A percentile compares a stretch with the other conserved stretches of the same genome.
Conservation (phyloP, 2,329 filamentous ascomycete species). For the Clonostachys rhizophaga region DNA sequence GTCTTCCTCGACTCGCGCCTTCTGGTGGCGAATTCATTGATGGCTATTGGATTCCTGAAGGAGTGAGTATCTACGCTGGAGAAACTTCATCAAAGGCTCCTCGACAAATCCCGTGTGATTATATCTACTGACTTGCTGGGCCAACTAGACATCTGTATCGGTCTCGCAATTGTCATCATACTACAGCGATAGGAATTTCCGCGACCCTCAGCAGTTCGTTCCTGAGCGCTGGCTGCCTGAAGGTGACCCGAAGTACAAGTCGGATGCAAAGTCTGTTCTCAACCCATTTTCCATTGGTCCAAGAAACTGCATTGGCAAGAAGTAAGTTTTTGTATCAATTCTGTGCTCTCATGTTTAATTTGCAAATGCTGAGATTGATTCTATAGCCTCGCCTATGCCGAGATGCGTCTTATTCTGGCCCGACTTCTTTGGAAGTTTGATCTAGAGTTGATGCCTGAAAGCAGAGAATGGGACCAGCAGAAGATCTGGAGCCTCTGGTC, state of each 20-base stretch:
- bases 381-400: conserved; percentile 18
- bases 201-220: conserved; percentile 20
- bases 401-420: conserved; percentile 19
- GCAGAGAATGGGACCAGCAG: too few species aligned
- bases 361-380: too few species aligned
- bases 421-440: conserved; percentile 18
- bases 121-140: too few species aligned
- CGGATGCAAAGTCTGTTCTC: conserved; percentile 13
- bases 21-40: neutral
- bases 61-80: too few species aligned
- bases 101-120: too few species aligned
- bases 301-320: conserved; percentile 9
- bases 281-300: conserved; percentile 17
- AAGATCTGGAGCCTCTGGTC: too few species aligned
- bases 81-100: too few species aligned
- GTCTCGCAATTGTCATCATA: too few species aligned
- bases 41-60: neutral
- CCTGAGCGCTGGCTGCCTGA: conserved; percentile 27
- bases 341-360: too few species aligned
- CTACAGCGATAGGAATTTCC: conserved; percentile 13
- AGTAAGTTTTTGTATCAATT: too few species aligned
- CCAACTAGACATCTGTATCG: too few species aligned
- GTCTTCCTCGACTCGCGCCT: neutral
- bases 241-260: conserved; percentile 9
- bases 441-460: conserved; percentile 2